Percentiles rank a stretch among this genome's conserved stretches.
These are phyloP conservation scores for Bryum argenteum DNA, from an alignment of 225 moss, liverwort and hornwort species.

Conservation along the genomic window DNA sequence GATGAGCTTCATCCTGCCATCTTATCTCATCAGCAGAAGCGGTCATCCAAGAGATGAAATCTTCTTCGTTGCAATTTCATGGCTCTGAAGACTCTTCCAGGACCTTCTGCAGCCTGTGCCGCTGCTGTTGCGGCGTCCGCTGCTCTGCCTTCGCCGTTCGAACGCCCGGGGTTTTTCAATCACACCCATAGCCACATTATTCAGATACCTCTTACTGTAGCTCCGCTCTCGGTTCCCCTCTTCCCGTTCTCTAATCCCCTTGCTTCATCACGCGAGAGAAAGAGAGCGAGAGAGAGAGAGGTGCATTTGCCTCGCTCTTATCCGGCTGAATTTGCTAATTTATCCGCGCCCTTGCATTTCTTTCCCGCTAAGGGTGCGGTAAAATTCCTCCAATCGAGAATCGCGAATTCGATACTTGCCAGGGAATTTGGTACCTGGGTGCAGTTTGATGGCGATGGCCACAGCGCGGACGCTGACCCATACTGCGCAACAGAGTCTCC, in stretches of 20 bases:
- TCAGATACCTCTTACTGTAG: not conserved
- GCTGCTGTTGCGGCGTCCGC: slow-evolving; percentile 19
- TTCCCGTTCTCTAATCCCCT: not conserved
- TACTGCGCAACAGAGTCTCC: slow-evolving; percentile 31
- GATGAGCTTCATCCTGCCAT: not conserved
- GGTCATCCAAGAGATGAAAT: slow-evolving; percentile 28
- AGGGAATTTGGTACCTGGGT: slow-evolving; percentile 3
- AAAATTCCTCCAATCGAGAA: not conserved
- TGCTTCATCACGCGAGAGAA: not conserved
- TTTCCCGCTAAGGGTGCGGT: not conserved
- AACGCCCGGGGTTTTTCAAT: slow-evolving; percentile 19
- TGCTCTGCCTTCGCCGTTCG: not conserved
- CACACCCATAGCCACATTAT: slow-evolving; percentile 9
- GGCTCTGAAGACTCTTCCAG: slow-evolving; percentile 38
- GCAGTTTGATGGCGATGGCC: slow-evolving; percentile 40
- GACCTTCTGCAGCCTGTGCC: slow-evolving; percentile 29
- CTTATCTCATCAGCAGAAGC: slow-evolving; percentile 6
- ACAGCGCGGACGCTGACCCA: slow-evolving; percentile 23
- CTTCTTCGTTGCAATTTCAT: slow-evolving; percentile 16
- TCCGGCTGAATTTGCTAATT: slow-evolving; percentile 25
- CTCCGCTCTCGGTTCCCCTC: not conserved
- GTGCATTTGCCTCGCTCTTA: slow-evolving; percentile 22
- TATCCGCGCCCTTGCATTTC: not conserved
- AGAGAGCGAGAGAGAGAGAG: not conserved
- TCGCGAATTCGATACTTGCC: not conserved